Evolutionary conservation across 371 early-diverging fungal genomes (phyloP), one percentile per base, ranked within the genome.

Genomic region (Paraphysoderma sedebokerense): DNA sequence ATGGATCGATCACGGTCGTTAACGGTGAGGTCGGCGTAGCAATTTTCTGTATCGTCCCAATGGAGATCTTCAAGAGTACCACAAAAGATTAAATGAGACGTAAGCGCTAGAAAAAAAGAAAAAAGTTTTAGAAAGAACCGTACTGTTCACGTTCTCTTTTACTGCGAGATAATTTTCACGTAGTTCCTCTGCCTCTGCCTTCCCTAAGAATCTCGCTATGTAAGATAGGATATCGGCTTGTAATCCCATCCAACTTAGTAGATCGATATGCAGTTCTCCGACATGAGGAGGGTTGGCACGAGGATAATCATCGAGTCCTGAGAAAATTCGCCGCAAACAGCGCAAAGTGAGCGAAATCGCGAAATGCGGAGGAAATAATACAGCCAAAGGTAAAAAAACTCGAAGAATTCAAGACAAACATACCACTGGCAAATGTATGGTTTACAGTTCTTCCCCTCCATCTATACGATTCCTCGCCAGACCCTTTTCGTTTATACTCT

Each of bases 231-330:
- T 58, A 5, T 72, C 68, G 2, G 85, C 68, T 61, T 77, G 77
- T 51, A 76, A 85, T 5, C 77, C 83, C 58, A 92, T 79, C 96
- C 96, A 96, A 0, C 81, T 74, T 13, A 81, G 57, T 38, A 96
- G 61, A 58, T 96, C 96, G 2, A 91, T 67, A 60, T 96, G 96
- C 32, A 91, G 68, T 55, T 95, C 92, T 29, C 80, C 76, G 3
- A 70, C 56, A 59, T 75, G 71, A 1, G 86, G 82, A 13, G 75
- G 75, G 11, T 65, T 57, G 0, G 82, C 78, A 31, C 96, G 77
- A 27, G 96, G 96, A 57, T 91, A 96, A 57, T 96, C 96, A 62
- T 96, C 96, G 28, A 95, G 57, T 5, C 95, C 85, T 70, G 29
- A 13, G 37, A 28, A 23, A 28, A 47, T 3, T 22, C 33, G 22